These are phyloP conservation scores for Ophiosphaerella narmari DNA, from an alignment of 2,329 filamentous ascomycete species.

Conservation along the genomic window DNA sequence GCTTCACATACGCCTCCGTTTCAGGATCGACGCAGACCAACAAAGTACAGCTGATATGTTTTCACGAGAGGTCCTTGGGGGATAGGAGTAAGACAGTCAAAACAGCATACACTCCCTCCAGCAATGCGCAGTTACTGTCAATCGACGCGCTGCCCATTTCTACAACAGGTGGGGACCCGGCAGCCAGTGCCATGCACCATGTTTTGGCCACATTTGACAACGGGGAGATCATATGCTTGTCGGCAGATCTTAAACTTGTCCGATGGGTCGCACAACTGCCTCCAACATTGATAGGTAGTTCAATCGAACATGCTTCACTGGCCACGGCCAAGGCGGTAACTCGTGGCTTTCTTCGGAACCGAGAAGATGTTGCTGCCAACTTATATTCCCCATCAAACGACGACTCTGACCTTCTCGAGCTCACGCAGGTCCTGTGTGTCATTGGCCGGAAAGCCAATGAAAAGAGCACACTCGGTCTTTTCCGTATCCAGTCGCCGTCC, in stretches of 20 bases:
- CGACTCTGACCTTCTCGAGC: slow-evolving; percentile 38
- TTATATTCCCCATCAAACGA: slow-evolving; percentile 37
- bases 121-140: slow-evolving; percentile 27
- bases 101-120: slow-evolving; percentile 34
- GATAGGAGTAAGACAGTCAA: slow-evolving; percentile 43
- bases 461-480: slow-evolving; percentile 27
- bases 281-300: slow-evolving; percentile 19
- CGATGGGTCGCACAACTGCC: slow-evolving; percentile 39
- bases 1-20: slow-evolving; percentile 62
- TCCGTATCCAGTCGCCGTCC: slow-evolving; percentile 38
- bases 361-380: slow-evolving; percentile 50
- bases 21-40: slow-evolving; percentile 52
- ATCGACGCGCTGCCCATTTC: slow-evolving; percentile 38
- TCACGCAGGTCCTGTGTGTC: slow-evolving; percentile 42
- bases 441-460: slow-evolving; percentile 28
- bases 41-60: slow-evolving; percentile 59
- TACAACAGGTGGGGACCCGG: slow-evolving; percentile 19
- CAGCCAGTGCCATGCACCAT: slow-evolving; percentile 41
- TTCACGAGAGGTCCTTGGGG: slow-evolving; percentile 54
- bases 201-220: slow-evolving; percentile 64
- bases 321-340: slow-evolving; percentile 47
- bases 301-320: slow-evolving; percentile 41
- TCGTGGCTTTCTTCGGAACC: slow-evolving; percentile 50
- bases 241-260: slow-evolving; percentile 55
- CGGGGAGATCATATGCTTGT: slow-evolving; percentile 65